These are phyloP conservation scores for Pseudogymnoascus pannorum DNA, from an alignment of 2,329 filamentous ascomycete species.

Conservation along the genomic window DNA sequence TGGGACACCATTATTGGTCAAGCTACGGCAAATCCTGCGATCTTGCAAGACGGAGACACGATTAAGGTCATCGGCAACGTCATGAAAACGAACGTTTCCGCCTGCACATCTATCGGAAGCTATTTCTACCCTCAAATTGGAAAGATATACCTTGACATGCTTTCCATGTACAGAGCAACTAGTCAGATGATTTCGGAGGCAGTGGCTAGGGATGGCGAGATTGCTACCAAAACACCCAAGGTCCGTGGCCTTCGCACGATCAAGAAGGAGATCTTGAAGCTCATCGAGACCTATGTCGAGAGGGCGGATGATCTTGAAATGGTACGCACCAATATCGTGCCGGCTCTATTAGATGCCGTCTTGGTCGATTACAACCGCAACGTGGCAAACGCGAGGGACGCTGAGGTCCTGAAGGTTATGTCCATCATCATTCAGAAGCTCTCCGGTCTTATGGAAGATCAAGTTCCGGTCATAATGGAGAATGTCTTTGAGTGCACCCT, in stretches of 20 bases:
- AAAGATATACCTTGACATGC: constrained; percentile 95
- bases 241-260: constrained; percentile 92
- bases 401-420: constrained; percentile 95
- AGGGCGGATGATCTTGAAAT: constrained; percentile 95
- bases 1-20: constrained; percentile 93
- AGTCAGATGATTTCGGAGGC: constrained; percentile 92
- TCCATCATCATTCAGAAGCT: constrained; percentile 95
- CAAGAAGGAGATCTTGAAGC: constrained; percentile 98
- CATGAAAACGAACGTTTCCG: constrained; percentile 99
- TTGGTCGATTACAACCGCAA: constrained; percentile 96
- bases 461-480: constrained; percentile 95
- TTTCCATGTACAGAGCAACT: constrained; percentile 98
- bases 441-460: constrained; percentile 94
- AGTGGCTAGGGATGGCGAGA: constrained; percentile 76
- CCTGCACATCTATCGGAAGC: constrained; percentile 88
- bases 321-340: constrained; percentile 88
- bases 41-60: constrained; percentile 84
- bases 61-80: constrained; percentile 99
- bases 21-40: constrained; percentile 76
- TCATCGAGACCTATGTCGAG: constrained; percentile 96
- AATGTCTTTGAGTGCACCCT: constrained; percentile 97
- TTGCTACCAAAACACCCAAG: constrained; percentile 96
- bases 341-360: constrained; percentile 89
- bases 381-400: constrained; percentile 88
- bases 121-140: constrained; percentile 99